Base-by-base conservation (phyloP, 1,284 basidiomycete species). In the Melampsora medusae region DNA sequence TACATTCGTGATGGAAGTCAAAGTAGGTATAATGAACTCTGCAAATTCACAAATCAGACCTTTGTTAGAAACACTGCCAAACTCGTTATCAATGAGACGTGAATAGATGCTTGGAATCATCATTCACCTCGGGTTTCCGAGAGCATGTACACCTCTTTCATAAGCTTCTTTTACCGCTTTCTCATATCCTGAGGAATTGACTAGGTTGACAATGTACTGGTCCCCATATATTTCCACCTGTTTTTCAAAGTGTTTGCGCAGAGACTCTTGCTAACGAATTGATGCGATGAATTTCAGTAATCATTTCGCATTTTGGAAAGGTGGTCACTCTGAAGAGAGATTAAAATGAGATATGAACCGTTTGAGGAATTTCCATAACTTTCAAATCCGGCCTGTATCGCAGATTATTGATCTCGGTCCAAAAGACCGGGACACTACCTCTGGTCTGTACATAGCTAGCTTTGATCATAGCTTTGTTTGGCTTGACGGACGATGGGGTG, bases 1-100 rank as follows among this genome's bases (percentile, higher is more conserved):
- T 92, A 86, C 96, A 98, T 84, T 98, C 94, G 80, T 89, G 90
- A 84, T 98, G 96, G 86, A 99, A 99, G 83, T 99, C 97, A 82
- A 97, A 99, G 86, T 98, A 97, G 78, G 92, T 87, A 82, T 99
- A 99, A 81, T 89, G 89, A 69, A 93, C 89, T 66, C 88, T 85
- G 5, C 89, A 86, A 42, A 90, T 80, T 53, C 50, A 35, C 50
- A 53, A 53, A 53, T 19, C 50, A 53, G 50, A 53, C 19, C 4
- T 17, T n/a, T 65, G 25, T 65, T 17, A 48, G 62, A 4, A n/a
- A 19, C 46, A 16, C 33, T 65, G 4, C 25, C 33, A 6, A 16
- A 19, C 7, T 5, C 31, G 17, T 38, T 5, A 31, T n/a, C n/a
- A n/a, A n/a, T n/a, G n/a, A n/a, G n/a, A n/a, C n/a, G n/a, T n/a